Percentiles rank a stretch among this genome's conserved stretches.
These are phyloP conservation scores for Cordyceps cateniannulata DNA, from an alignment of 2,329 filamentous ascomycete genomes.

Conservation along the genomic window DNA sequence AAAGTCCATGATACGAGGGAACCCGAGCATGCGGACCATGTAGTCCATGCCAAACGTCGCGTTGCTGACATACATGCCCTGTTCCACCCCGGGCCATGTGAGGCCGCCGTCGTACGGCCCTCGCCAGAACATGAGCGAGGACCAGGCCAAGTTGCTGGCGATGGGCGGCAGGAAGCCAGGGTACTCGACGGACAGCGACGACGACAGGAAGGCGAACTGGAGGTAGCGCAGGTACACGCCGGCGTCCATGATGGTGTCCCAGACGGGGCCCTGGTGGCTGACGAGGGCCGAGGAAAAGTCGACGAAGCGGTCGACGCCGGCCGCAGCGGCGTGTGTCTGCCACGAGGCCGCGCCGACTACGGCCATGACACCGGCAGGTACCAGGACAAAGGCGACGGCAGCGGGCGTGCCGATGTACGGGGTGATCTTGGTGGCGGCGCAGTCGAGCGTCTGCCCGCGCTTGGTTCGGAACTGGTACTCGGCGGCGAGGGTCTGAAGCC, in stretches of 20 bases:
- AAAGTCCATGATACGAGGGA: constrained; percentile 2
- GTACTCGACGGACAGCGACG: constrained; percentile 7
- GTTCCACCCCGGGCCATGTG: not conserved
- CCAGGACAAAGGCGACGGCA: not conserved
- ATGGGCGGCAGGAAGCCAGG: constrained; percentile 6
- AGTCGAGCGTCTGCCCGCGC: not conserved
- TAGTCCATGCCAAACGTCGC: constrained; percentile 1
- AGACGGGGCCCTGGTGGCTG: constrained; percentile 4
- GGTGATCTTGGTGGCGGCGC: constrained; percentile 4
- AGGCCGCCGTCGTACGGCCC: constrained; percentile 4
- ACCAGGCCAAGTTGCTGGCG: constrained; percentile 7
- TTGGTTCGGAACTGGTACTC: not conserved
- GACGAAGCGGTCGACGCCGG: not conserved
- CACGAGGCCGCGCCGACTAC: not conserved
- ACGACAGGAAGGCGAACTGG: constrained; percentile 9
- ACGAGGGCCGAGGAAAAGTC: not conserved
- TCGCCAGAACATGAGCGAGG: constrained; percentile 11
- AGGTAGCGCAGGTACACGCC: constrained; percentile 6
- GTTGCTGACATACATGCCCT: constrained; percentile 12
- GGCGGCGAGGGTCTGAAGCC: constrained; percentile 3
- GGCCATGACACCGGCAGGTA: not conserved
- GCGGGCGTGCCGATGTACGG: constrained; percentile 1
- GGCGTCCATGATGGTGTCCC: constrained; percentile 7
- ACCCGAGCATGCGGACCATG: constrained; percentile 7
- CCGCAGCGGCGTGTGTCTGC: not conserved